phyloP scores from a whole-genome alignment of 345 rosid species.

The Gossypium longicalyx region DNA sequence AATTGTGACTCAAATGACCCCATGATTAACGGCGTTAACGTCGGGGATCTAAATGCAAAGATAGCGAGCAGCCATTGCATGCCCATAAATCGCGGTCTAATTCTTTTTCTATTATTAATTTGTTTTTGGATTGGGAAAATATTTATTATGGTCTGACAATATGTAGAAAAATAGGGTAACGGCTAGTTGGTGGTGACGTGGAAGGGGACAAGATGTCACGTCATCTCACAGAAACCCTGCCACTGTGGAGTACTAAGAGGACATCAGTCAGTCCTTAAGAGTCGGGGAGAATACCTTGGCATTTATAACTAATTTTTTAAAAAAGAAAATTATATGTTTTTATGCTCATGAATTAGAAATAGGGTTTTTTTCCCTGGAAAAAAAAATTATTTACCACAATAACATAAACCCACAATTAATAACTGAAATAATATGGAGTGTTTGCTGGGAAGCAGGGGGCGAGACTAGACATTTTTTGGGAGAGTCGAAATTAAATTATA shows the following conservation, averaged over 20 bases:
- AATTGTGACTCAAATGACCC: slow-evolving; percentile 7
- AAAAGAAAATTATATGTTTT: no score
- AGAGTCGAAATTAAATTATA: fast-evolving
- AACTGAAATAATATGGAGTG: no score
- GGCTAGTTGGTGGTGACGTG: slow-evolving; percentile 23
- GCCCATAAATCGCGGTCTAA: slow-evolving; percentile 20
- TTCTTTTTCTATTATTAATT: background rate
- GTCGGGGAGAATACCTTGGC: background rate
- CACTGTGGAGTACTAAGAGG: slow-evolving; percentile 12
- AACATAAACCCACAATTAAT: no score
- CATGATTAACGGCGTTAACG: slow-evolving; percentile 39
- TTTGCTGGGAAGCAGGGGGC: no score
- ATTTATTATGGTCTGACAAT: background rate
- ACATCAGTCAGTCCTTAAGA: background rate
- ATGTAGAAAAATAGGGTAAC: slow-evolving; percentile 15
- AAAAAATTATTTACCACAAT: no score
- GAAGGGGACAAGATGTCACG: slow-evolving; percentile 15
- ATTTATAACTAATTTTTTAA: no score
- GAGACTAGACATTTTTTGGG: no score
- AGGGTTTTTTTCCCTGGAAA: no score
- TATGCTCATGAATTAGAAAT: no score
- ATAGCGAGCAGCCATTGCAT: no score
- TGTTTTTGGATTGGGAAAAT: background rate
- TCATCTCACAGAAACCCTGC: background rate
- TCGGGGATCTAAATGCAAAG: slow-evolving; percentile 7